phyloP scores from a whole-genome alignment of 306 rosid species.

The Corylus avellana region DNA sequence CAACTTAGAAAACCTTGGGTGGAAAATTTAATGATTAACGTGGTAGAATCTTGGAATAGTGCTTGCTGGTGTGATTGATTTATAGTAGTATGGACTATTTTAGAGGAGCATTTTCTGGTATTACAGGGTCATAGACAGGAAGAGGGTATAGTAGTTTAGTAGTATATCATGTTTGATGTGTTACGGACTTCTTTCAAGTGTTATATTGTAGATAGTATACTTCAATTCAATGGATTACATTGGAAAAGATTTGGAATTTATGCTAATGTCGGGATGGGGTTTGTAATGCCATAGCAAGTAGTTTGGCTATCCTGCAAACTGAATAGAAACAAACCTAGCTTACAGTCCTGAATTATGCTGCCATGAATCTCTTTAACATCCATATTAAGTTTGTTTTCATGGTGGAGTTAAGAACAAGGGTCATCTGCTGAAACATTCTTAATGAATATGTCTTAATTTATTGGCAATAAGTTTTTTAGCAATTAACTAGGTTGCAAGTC shows the following conservation, averaged over 20 bases:
- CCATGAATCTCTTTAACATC: background rate
- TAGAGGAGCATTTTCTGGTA: background rate
- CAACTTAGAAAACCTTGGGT: background rate
- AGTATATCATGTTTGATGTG: background rate
- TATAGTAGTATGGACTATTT: background rate
- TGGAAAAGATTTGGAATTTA: background rate
- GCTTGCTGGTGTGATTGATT: background rate
- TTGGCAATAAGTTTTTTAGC: background rate
- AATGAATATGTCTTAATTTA: background rate
- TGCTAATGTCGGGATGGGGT: background rate
- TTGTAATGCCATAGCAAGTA: conserved; percentile 3
- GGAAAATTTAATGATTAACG: background rate
- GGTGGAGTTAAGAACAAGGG: background rate
- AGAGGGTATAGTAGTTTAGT: background rate
- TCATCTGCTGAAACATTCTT: background rate
- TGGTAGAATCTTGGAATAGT: background rate
- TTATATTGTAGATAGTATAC: background rate
- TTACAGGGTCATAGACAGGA: background rate
- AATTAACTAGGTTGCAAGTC: background rate
- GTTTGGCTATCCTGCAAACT: conserved; percentile 3
- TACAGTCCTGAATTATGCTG: background rate
- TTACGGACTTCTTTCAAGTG: background rate
- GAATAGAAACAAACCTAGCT: background rate
- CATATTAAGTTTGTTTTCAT: background rate
- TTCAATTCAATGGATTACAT: background rate